Percentiles rank a stretch among this genome's conserved stretches.
phyloP scores from a whole-genome alignment of 305 asterid genomes.

The Petunia hybrid region DNA sequence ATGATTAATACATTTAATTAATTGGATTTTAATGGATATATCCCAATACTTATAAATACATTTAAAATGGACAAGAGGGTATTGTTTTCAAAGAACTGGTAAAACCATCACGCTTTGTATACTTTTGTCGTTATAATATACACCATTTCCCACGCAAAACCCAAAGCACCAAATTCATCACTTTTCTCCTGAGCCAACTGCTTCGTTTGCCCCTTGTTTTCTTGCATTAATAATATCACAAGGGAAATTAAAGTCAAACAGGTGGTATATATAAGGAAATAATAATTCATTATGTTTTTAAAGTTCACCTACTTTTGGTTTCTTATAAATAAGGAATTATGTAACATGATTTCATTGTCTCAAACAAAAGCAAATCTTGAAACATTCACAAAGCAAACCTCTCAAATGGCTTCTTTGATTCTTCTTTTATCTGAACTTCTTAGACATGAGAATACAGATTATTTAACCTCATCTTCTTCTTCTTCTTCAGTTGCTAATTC shows the following conservation, averaged over 20 bases:
- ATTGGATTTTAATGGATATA: no score
- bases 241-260: not conserved
- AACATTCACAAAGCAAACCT: not conserved
- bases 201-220: constrained; percentile 41
- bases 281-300: not conserved
- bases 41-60: no score
- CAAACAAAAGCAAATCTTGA: not conserved
- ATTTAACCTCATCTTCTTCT: constrained; percentile 40
- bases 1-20: no score
- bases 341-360: not conserved
- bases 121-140: no score
- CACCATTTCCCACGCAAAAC: not conserved
- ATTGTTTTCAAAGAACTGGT: no score
- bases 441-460: constrained; percentile 53
- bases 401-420: constrained; percentile 67
- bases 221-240: constrained; percentile 19
- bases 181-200: constrained; percentile 23
- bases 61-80: no score
- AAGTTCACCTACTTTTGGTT: constrained; percentile 39
- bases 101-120: no score
- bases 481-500: constrained; percentile 24
- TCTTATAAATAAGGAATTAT: constrained; percentile 37
- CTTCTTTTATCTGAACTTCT: constrained; percentile 71
- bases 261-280: not conserved
- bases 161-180: constrained; percentile 31